Evolutionary conservation across 2,329 filamentous ascomycete species (phyloP).

Genomic region (Pseudogymnoascus verrucosus): DNA sequence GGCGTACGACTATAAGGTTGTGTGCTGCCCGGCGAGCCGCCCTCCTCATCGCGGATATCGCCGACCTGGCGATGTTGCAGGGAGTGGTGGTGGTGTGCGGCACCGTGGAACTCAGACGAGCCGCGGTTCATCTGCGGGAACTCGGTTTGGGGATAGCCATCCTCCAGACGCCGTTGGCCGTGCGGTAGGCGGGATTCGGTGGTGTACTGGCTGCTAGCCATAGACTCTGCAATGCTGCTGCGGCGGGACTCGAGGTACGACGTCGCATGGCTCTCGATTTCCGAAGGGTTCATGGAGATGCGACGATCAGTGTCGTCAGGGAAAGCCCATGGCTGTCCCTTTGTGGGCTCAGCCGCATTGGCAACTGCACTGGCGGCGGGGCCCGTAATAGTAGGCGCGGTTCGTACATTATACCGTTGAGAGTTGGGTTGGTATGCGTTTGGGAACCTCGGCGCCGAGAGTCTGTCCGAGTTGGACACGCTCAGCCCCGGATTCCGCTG

Average conservation of each 20-base stretch:
- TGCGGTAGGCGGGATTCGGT: slow-evolving; percentile 63
- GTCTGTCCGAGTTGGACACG: slow-evolving; percentile 28
- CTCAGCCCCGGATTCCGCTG: slow-evolving; percentile 50
- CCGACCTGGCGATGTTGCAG: slow-evolving; percentile 67
- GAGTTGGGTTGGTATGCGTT: slow-evolving; percentile 29
- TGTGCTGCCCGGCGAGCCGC: slow-evolving; percentile 40
- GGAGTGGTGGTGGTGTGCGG: slow-evolving; percentile 56
- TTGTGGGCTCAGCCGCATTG: slow-evolving; percentile 68
- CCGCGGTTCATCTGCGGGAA: slow-evolving; percentile 38
- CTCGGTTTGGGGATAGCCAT: slow-evolving; percentile 41
- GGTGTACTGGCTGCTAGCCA: slow-evolving; percentile 73
- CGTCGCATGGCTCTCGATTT: slow-evolving; percentile 29
- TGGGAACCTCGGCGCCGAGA: slow-evolving; percentile 53
- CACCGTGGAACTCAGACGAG: slow-evolving; percentile 43
- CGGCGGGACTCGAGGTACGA: slow-evolving; percentile 56
- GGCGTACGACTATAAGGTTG: slow-evolving; percentile 79
- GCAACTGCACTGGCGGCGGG: slow-evolving; percentile 57
- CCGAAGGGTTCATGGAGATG: slow-evolving; percentile 37
- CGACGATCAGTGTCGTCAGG: slow-evolving; percentile 53
- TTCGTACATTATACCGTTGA: slow-evolving; percentile 41
- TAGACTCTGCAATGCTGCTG: slow-evolving; percentile 68
- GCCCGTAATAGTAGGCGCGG: slow-evolving; percentile 70
- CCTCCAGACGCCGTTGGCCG: slow-evolving; percentile 66
- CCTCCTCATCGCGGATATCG: slow-evolving; percentile 55
- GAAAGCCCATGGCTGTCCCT: slow-evolving; percentile 78